Evolutionary conservation across 352 stramenopile species (phyloP).

Genomic region (Phytophthora sojae): DNA sequence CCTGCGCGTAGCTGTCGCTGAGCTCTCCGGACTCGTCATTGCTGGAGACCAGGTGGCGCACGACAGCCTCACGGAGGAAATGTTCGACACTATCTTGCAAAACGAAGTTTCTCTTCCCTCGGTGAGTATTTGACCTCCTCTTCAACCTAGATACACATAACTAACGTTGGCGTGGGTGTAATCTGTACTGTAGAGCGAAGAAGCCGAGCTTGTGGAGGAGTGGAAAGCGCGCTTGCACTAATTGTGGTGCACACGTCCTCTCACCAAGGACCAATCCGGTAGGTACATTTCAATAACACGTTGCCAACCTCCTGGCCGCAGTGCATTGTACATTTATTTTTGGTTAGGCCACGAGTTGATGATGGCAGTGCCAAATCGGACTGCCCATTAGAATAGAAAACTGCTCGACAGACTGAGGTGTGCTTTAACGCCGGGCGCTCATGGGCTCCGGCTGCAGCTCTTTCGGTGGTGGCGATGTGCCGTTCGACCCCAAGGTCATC

Average conservation of each 20-base stretch:
- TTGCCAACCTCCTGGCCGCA: no score
- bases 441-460: slow-evolving; percentile 63
- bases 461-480: slow-evolving; percentile 11
- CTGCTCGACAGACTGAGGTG: not conserved
- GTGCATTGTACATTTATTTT: no score
- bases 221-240: no score
- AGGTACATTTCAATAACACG: no score
- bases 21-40: slow-evolving; percentile 67
- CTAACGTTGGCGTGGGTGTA: no score
- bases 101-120: slow-evolving; percentile 58
- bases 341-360: no score
- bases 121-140: slow-evolving; percentile 27
- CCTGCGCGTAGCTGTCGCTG: slow-evolving; percentile 67
- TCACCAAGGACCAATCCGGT: no score
- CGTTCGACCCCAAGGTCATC: slow-evolving; percentile 51
- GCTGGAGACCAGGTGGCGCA: slow-evolving; percentile 43
- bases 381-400: slow-evolving; percentile 1
- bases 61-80: slow-evolving; percentile 44
- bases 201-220: no score
- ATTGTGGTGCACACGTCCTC: no score
- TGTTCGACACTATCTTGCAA: slow-evolving; percentile 48
- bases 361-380: not conserved
- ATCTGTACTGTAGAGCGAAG: no score
- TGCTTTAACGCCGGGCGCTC: not conserved
- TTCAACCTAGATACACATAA: no score